Base-by-base conservation (phyloP, 495 filamentous ascomycete genomes). In the Letharia columbiana region DNA sequence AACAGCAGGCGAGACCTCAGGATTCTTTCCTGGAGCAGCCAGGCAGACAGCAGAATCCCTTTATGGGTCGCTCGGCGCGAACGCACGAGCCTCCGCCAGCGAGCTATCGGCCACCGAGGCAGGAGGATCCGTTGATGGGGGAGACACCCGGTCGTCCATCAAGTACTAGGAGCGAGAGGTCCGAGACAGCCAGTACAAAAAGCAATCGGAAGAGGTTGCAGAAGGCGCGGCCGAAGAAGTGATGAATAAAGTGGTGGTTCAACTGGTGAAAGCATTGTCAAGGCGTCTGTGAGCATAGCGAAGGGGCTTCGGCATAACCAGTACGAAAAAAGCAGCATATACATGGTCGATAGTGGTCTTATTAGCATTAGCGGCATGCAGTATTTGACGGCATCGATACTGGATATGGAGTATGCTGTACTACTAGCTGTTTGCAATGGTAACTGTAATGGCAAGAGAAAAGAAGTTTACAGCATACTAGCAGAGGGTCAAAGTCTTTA, bases 161-260 rank as follows among this genome's bases (percentile, higher is more conserved):
- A 20, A 41, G 44, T 42, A 56, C 28, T 58, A 49, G 12, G 23
- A 42, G 54, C 60, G 59, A 52, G 31, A 39, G n/a, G n/a, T 67
- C 60, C 9, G 63, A 67, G 31, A 67, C 61, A 12, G 54, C 61
- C 1, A 57, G 37, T 18, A 56, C 56, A 42, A 61, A 41, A 35
- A 63, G 42, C 57, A 57, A 17, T 11, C 40, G 49, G 0, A 64
- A 42, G 12, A 67, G 31, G 44, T 39, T 69, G 31, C n/a, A 63
- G 18, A 69, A 69, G 35, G 42, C 40, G 20, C 56, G 41, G 28
- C 52, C 60, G 23, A 67, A 50, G 20, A 61, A 56, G 61, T 69
- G 39, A 67, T 45, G 13, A 37, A 31, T 28, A 28, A 28, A 28
- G 23, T 28, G 23, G 23, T 28, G 23, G 23, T 28, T 28, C 23